Evolutionary conservation across 768 basidiomycete species (phyloP), one percentile per base, ranked within the genome.

Genomic region (Candolleomyces efflorescens): DNA sequence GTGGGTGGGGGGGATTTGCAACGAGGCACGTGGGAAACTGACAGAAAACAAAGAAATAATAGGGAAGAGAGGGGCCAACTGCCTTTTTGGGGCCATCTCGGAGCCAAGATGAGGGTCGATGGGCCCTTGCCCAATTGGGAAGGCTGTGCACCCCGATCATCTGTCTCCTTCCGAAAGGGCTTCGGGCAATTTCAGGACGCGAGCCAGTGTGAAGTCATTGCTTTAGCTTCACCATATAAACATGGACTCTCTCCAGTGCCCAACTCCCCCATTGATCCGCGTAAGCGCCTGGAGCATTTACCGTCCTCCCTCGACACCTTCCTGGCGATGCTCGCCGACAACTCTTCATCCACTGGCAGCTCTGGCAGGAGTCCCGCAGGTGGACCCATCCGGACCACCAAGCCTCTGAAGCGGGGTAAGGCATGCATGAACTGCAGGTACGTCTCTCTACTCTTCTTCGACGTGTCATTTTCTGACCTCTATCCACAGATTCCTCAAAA

Each of bases 401-500:
- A 73, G 65, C 80, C 81, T 11, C 66, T 82, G 64, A 79, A 77
- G 71, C 70, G 81, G 59, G 81, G 81, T n/a, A 77, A 73, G 55
- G 81, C 81, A 56, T 82, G 81, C 58, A 76, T 81, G 71, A 80
- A 76, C 55, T 82, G 81, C 74, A 73, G 81, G 80, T 78, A 59
- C 53, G 73, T 64, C 9, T 50, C 27, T 10, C n/a, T 48, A 2
- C 55, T 48, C 59, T 43, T 44, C 26, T 38, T 52, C 24, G 41
- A 18, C 41, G 15, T 32, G 32, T 51, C 27, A 15, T 27, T 10
- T 27, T 5, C 49, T 13, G n/a, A 45, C 22, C 44, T 53, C 46
- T 56, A 55, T n/a, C 27, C 24, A 27, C 51, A 82, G 81, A 60
- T 77, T 78, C 65, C 65, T 81, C 44, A 82, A 82, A 65, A 80